A percentile compares a stretch with the other conserved stretches of the same genome.
Evolutionary conservation across 495 filamentous ascomycete species (phyloP).

Genomic region (Neurospora sp.): DNA sequence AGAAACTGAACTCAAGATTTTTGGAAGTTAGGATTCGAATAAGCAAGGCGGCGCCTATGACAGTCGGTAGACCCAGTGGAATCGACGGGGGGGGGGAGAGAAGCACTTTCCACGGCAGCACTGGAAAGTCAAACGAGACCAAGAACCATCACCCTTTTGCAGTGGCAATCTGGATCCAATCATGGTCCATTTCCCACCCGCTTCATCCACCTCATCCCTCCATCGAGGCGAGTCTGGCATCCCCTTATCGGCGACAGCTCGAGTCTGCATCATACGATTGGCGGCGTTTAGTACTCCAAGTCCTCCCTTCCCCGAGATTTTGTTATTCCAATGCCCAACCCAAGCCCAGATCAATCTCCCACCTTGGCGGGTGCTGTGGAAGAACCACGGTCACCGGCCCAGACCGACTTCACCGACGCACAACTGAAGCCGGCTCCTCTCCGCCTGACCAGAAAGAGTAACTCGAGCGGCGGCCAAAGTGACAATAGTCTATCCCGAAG

Average conservation of each 20-base stretch:
- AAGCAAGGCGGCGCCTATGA: too few relatives aligned
- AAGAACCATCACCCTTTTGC: not conserved
- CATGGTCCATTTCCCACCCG: not conserved
- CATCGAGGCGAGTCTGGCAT: not conserved
- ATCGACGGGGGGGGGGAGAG: not conserved
- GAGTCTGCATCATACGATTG: not conserved
- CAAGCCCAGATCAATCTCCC: not conserved
- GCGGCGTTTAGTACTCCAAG: not conserved
- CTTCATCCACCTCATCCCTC: not conserved
- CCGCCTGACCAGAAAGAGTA: slow-evolving; percentile 16
- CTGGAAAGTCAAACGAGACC: not conserved
- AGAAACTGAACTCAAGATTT: not conserved
- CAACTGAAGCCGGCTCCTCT: slow-evolving; percentile 24
- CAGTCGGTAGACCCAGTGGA: not conserved
- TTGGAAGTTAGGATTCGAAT: not conserved
- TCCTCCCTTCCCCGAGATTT: not conserved
- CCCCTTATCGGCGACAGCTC: not conserved
- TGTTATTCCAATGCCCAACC: not conserved
- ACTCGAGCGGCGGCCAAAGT: slow-evolving; percentile 5
- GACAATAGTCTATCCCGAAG: not conserved
- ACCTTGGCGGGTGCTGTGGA: not conserved
- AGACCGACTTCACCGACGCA: slow-evolving; percentile 7
- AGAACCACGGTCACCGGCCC: not conserved
- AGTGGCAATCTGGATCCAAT: not conserved
- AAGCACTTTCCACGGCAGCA: not conserved